Evolutionary conservation across 768 basidiomycete species (phyloP).

Genomic region (Hypsizygus marmoreus): DNA sequence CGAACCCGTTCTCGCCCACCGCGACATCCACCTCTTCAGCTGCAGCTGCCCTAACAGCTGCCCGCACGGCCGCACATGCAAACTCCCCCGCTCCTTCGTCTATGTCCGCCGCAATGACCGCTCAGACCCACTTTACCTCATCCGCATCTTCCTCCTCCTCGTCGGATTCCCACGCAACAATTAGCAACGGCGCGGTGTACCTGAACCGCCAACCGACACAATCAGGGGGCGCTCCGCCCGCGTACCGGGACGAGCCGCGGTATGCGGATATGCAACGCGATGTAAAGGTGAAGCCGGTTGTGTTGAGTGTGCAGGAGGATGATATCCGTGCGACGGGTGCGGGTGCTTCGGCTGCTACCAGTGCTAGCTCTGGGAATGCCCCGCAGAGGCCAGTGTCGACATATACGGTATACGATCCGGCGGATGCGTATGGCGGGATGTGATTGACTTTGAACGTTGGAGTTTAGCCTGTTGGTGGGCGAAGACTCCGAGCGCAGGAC

Average conservation of each 20-base stretch:
- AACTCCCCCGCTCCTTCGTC: slow-evolving; percentile 3
- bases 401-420: slow-evolving; percentile 58
- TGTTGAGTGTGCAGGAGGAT: slow-evolving; percentile 3
- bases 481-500: too few relatives aligned
- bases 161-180: not conserved
- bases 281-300: slow-evolving; percentile 14
- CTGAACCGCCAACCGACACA: slow-evolving; percentile 17
- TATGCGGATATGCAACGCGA: slow-evolving; percentile 23
- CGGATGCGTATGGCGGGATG: slow-evolving; percentile 73
- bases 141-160: not conserved
- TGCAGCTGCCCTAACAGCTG: slow-evolving; percentile 11
- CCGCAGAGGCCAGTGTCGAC: slow-evolving; percentile 17
- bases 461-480: too few relatives aligned
- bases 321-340: not conserved
- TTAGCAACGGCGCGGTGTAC: not conserved
- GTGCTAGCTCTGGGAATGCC: slow-evolving; percentile 2
- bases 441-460: too few relatives aligned
- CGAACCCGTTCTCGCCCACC: slow-evolving; percentile 11
- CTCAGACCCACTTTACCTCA: not conserved
- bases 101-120: not conserved
- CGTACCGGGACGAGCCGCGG: slow-evolving; percentile 10
- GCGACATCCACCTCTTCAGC: slow-evolving; percentile 4
- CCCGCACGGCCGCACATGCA: slow-evolving; percentile 5
- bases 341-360: not conserved
- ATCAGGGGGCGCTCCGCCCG: slow-evolving; percentile 4